A percentile compares a stretch with the other conserved stretches of the same genome.
These are phyloP conservation scores for Fragaria vesca DNA, from an alignment of 306 rosid genomes.

Conservation along the genomic window DNA sequence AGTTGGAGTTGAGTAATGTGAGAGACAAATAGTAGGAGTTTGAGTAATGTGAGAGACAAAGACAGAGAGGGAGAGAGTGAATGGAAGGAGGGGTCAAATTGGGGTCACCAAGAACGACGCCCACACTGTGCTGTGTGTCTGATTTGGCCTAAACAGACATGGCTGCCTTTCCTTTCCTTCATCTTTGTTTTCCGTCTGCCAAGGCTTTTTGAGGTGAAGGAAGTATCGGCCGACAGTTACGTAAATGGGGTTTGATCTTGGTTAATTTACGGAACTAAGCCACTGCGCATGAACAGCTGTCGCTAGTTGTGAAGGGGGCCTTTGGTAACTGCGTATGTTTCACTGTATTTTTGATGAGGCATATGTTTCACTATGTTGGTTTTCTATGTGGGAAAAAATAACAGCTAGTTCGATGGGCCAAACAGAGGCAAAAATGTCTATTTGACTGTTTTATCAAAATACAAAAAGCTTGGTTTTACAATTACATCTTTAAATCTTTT, in stretches of 20 bases:
- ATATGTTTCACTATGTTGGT: background rate
- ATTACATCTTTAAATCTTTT: no score
- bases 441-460: background rate
- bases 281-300: background rate
- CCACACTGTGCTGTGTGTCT: background rate
- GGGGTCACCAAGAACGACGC: background rate
- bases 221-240: no score
- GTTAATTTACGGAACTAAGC: background rate
- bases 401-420: background rate
- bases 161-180: background rate
- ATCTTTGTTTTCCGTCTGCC: background rate
- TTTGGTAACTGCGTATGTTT: background rate
- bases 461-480: background rate
- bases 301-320: background rate
- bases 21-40: background rate
- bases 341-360: background rate
- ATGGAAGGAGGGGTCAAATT: background rate
- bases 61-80: background rate
- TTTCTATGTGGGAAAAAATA: background rate
- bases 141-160: background rate
- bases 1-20: background rate
- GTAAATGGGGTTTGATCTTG: constrained; percentile 16
- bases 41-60: background rate
- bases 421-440: background rate
- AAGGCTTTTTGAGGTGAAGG: background rate